These are phyloP conservation scores for Aspergillus sojae DNA, from an alignment of 2,329 filamentous ascomycete species.

Conservation along the genomic window DNA sequence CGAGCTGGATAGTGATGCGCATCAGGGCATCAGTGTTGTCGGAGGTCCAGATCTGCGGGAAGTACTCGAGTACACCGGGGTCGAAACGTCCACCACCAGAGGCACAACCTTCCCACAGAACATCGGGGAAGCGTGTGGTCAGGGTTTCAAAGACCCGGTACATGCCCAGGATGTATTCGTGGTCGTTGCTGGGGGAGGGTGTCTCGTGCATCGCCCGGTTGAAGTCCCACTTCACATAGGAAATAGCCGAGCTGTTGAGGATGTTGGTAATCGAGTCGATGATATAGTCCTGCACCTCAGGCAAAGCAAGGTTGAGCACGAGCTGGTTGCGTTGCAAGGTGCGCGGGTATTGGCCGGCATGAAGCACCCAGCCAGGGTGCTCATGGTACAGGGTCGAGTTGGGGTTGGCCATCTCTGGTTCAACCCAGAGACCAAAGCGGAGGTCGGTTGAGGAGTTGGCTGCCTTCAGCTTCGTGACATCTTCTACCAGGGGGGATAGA, in stretches of 20 bases:
- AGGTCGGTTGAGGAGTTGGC: constrained; percentile 53
- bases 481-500: constrained; percentile 53
- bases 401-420: constrained; percentile 69
- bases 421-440: constrained; percentile 67
- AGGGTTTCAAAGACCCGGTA: constrained; percentile 65
- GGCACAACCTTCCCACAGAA: constrained; percentile 69
- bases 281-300: constrained; percentile 66
- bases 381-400: constrained; percentile 62
- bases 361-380: constrained; percentile 67
- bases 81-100: constrained; percentile 68
- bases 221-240: constrained; percentile 70
- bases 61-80: constrained; percentile 64
- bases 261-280: constrained; percentile 59
- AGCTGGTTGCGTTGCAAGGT: constrained; percentile 62
- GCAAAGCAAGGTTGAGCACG: constrained; percentile 62
- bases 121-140: constrained; percentile 61
- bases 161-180: constrained; percentile 65
- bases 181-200: constrained; percentile 55
- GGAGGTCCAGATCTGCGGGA: constrained; percentile 67
- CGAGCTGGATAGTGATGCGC: constrained; percentile 65
- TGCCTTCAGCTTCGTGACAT: constrained; percentile 54
- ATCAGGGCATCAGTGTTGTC: constrained; percentile 67
- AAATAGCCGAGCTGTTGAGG: constrained; percentile 56
- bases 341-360: constrained; percentile 59
- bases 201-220: constrained; percentile 67